Base-by-base conservation (phyloP, 2,329 filamentous ascomycete genomes). In the Mollisiaceae sp. region DNA sequence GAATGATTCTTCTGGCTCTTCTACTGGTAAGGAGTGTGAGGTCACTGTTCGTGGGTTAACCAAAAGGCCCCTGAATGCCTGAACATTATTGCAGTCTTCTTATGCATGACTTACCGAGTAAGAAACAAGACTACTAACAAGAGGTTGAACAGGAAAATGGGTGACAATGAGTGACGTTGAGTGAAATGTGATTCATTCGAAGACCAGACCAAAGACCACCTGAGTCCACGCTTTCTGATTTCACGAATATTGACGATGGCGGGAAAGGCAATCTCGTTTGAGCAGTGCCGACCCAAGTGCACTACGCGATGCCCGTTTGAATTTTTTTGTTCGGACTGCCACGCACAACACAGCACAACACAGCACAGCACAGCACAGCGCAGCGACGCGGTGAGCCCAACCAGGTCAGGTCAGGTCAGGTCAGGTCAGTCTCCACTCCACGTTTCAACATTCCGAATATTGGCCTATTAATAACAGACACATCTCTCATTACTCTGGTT, bases 51-150 rank as follows among this genome's bases (percentile, higher is more conserved):
- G 38, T 41, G 11, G 12, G 38, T 41, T 41, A 12, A 41, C 15
- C 38, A 41, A 41, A 12, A 6, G 27, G 27, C 27, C 27, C 27
- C 27, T 32, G 27, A 32, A 32, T 32, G 27, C 38, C 38, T 41
- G 47, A 20, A 36, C 27, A 15, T 66, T 20, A 11, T 32, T 22
- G 18, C n/a, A 50, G 20, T 9, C 45, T 20, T 60, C 39, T 36
- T 43, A 41, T 60, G 60, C 38, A 63, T 43, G 15, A 64, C 62
- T 52, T 59, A 67, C 65, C 65, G 62, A 59, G 62, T 62, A 65
- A 67, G 59, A 56, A 64, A 59, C 38, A 67, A 41, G 62, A 56
- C 39, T 50, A 56, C 39, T 50, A 58, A 55, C 54, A 50, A 54
- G 35, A 57, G 38, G 35, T 35, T 32, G 47, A 63, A 45, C 22